Conservation (phyloP, 352 stramenopile species). For the Stephanocyclus meneghinianus region DNA sequence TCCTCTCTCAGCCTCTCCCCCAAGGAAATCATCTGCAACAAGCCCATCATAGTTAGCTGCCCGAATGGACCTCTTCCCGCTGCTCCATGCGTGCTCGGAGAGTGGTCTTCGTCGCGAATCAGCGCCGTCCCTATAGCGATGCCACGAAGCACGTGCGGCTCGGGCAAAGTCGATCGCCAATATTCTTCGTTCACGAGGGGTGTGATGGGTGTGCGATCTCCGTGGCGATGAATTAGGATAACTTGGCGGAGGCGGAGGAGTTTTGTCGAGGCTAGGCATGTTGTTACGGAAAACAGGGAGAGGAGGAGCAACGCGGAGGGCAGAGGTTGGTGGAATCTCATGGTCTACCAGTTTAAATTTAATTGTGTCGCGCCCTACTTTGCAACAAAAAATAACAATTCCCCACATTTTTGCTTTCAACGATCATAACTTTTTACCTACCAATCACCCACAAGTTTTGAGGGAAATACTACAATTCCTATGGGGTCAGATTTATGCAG, state of each 20-base stretch:
- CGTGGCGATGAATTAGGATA: slow-evolving; percentile 73
- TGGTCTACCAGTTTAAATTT: not conserved
- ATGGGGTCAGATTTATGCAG: no score
- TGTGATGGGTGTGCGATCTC: slow-evolving; percentile 78
- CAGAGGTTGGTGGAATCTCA: not conserved
- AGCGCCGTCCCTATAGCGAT: slow-evolving; percentile 55
- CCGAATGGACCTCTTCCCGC: slow-evolving; percentile 66
- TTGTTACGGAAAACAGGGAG: not conserved
- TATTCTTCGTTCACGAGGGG: slow-evolving; percentile 67
- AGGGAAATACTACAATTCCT: no score
- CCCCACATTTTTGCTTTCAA: no score
- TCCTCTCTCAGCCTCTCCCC: slow-evolving; percentile 63
- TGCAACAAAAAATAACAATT: no score
- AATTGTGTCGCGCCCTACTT: no score
- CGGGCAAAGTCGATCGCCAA: slow-evolving; percentile 57
- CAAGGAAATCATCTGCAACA: slow-evolving; percentile 74
- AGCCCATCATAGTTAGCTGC: slow-evolving; percentile 69
- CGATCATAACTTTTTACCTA: no score
- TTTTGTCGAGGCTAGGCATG: slow-evolving; percentile 5
- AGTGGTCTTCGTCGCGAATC: slow-evolving; percentile 16
- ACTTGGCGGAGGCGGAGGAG: slow-evolving; percentile 44
- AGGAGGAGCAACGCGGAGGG: not conserved
- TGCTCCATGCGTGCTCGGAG: slow-evolving; percentile 48
- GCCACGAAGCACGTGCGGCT: slow-evolving; percentile 45
- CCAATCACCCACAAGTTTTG: no score